These are phyloP conservation scores for Antitrichia curtipendula DNA, from an alignment of 225 moss, liverwort and hornwort species.

Conservation along the genomic window DNA sequence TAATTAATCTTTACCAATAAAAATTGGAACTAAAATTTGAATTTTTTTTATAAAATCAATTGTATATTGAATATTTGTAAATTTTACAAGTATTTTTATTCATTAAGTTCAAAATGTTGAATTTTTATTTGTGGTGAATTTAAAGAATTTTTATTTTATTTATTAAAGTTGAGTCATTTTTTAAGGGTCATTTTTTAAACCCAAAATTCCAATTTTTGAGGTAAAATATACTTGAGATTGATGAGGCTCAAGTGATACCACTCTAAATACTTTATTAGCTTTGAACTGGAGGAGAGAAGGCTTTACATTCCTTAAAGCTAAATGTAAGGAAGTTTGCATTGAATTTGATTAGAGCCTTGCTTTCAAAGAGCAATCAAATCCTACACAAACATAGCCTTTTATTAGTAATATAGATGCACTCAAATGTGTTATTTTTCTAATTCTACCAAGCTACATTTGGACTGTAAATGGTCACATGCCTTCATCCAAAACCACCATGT, in stretches of 20 bases:
- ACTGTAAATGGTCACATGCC: rapidly evolving
- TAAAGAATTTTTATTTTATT: no score
- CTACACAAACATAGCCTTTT: not conserved
- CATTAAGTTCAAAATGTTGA: not conserved
- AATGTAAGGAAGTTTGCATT: not conserved
- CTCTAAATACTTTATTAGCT: not conserved
- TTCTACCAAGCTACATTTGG: not conserved
- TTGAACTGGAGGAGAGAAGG: rapidly evolving
- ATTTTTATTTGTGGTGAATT: no score
- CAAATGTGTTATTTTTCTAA: not conserved
- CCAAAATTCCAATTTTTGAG: no score
- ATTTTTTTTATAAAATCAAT: no score
- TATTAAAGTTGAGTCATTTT: not conserved
- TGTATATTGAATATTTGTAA: no score
- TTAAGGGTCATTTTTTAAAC: not conserved
- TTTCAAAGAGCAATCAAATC: not conserved
- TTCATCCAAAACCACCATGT: rapidly evolving
- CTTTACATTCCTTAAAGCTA: not conserved
- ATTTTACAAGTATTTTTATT: not conserved
- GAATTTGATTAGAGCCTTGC: not conserved
- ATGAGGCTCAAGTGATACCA: not conserved
- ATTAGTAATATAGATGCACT: rapidly evolving
- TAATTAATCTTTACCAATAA: no score
- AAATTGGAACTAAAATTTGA: no score
- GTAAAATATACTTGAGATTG: not conserved